Evolutionary conservation across 257 asterid species (phyloP).

Genomic region (Nyctanthes arbortristis): DNA sequence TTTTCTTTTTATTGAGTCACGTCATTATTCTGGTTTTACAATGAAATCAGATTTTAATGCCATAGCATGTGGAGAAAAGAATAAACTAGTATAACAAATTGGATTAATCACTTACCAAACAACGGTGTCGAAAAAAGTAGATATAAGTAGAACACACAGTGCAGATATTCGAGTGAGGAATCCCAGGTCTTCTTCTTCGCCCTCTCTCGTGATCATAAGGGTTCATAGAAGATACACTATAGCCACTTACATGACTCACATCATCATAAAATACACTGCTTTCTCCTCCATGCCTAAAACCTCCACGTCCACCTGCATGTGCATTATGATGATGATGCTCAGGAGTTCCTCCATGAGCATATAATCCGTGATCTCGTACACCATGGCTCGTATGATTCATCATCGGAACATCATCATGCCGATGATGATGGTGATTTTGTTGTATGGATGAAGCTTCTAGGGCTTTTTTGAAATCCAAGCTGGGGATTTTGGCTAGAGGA

Average conservation of each 20-base stretch:
- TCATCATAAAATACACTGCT: slow-evolving; percentile 47
- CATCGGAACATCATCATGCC: no score
- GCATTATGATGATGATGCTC: neutral
- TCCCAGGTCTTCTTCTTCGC: slow-evolving; percentile 59
- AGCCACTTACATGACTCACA: slow-evolving; percentile 48
- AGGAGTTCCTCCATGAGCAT: no score
- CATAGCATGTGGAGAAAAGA: no score
- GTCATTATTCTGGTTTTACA: no score
- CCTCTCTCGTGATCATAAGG: slow-evolving; percentile 31
- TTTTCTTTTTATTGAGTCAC: no score
- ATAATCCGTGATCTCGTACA: no score
- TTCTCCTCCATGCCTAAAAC: slow-evolving; percentile 26
- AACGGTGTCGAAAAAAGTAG: slow-evolving; percentile 69
- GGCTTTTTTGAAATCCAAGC: slow-evolving; percentile 66
- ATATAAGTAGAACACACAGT: slow-evolving; percentile 62
- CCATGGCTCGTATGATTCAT: no score
- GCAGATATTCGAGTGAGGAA: slow-evolving; percentile 83
- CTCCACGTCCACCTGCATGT: neutral
- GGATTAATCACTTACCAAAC: no score
- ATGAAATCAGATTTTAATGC: no score
- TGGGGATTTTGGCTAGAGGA: slow-evolving; percentile 49
- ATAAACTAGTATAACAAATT: no score
- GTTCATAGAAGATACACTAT: slow-evolving; percentile 27
- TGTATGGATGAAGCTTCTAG: slow-evolving; percentile 40
- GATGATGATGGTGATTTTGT: slow-evolving; percentile 17